Evolutionary conservation across 805 yeast genomes (phyloP), one percentile per base, ranked within the genome.

Genomic region (Sporopachydermia lactativora): DNA sequence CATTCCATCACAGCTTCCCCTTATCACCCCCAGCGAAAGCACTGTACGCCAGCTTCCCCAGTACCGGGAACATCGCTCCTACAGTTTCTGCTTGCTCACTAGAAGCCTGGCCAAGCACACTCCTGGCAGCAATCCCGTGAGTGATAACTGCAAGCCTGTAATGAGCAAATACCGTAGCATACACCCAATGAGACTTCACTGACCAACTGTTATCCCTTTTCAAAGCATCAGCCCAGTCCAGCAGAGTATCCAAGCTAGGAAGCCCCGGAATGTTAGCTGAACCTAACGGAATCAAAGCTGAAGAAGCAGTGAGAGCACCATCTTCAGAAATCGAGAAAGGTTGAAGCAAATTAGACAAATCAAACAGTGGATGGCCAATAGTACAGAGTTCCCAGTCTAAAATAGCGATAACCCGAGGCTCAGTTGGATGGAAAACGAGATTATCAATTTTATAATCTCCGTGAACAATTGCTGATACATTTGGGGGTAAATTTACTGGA

Each of bases 351-450:
- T 75, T 75, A 14, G 78, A 71, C 19, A 75, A 56, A 48, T 75
- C 82, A 44, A 77, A 75, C 37, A 75, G 52, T 1, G 82, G 82
- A 47, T 75, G 78, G 0, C 82, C 82, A 43, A 71, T 59, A 0
- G 81, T 75, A 46, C 79, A 73, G 34, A 75, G 56, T 51, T 75
- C 82, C 82, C 82, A 75, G 50, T 75, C 81, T 35, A 75, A 58
- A 2, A 75, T 70, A 0, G 80, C 79, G 39, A 68, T 56, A 2
- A 75, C 72, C 36, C 54, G 52, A 15, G 67, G 66, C 37, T 65
- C 62, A 1, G 65, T 66, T 47, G 74, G 75, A 55, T 78, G 68
- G 58, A 70, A 70, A 24, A 81, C 66, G 46, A 80, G 61, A 59
- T 80, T 66, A 63, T 81, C 79, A 50, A 71, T 63, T 60, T 76